Percentiles rank a stretch among this genome's conserved stretches.
Evolutionary conservation across 305 asterid species (phyloP).

Genomic region (Fraxinus platypoda): DNA sequence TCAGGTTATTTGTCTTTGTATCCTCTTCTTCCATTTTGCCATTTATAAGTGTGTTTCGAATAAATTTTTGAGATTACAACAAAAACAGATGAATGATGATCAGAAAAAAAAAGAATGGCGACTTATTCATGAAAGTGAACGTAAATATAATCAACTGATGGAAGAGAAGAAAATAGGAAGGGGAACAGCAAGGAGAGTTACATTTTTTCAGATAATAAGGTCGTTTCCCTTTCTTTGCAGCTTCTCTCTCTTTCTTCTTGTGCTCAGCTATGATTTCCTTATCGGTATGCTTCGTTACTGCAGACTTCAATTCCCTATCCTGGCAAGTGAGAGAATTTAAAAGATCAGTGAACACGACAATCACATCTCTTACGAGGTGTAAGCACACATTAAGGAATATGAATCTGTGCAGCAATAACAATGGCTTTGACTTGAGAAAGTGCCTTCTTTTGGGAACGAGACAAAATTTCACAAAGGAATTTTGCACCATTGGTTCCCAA

Average conservation of each 20-base stretch:
- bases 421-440: not conserved
- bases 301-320: slow-evolving; percentile 77
- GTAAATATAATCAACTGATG: not conserved
- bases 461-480: not conserved
- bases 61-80: not conserved
- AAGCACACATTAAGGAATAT: not conserved
- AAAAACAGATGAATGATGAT: not conserved
- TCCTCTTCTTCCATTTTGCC: not conserved
- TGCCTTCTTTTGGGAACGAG: not conserved
- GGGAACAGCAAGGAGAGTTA: slow-evolving; percentile 25
- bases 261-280: slow-evolving; percentile 72
- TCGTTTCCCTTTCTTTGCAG: slow-evolving; percentile 87
- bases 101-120: not conserved
- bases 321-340: slow-evolving; percentile 22
- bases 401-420: slow-evolving; percentile 2
- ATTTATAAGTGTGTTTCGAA: not conserved
- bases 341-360: not conserved
- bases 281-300: slow-evolving; percentile 56
- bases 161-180: not conserved
- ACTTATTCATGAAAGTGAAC: not conserved
- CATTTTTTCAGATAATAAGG: slow-evolving; percentile 86
- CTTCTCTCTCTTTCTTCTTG: slow-evolving; percentile 94
- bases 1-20: too few species aligned
- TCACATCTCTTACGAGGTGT: not conserved
- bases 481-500: not conserved